phyloP scores from a whole-genome alignment of 2,329 filamentous ascomycete species.

The Tolypocladium endophyticum region DNA sequence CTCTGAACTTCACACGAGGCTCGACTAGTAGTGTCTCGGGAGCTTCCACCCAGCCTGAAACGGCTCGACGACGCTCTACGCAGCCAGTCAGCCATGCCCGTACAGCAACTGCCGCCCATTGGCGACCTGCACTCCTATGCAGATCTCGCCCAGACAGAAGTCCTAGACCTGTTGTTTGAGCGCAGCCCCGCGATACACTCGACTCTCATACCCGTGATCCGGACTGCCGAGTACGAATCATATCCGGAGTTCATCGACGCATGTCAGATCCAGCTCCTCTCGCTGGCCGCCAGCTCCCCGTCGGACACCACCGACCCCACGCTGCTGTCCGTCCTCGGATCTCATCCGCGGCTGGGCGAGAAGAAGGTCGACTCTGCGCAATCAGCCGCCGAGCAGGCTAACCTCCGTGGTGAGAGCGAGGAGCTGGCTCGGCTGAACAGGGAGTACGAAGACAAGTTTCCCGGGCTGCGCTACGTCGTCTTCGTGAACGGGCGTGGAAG shows the following conservation, averaged over 20 bases:
- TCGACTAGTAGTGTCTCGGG: not conserved
- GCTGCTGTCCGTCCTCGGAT: slow-evolving; percentile 63
- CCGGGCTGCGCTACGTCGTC: slow-evolving; percentile 77
- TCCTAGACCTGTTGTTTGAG: slow-evolving; percentile 77
- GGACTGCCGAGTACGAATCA: slow-evolving; percentile 42
- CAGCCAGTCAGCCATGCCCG: slow-evolving; percentile 8
- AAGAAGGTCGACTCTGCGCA: slow-evolving; percentile 74
- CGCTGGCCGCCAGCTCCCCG: slow-evolving; percentile 41
- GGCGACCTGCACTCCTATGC: slow-evolving; percentile 43
- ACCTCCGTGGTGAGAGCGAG: slow-evolving; percentile 51
- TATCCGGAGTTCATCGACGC: slow-evolving; percentile 62
- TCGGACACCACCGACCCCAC: slow-evolving; percentile 33
- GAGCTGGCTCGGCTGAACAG: slow-evolving; percentile 58
- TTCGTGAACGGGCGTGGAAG: slow-evolving; percentile 79
- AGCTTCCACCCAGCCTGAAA: not conserved
- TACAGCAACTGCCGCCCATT: slow-evolving; percentile 41
- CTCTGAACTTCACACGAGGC: not conserved
- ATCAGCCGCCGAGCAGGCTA: slow-evolving; percentile 72
- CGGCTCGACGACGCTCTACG: not conserved
- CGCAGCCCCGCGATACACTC: slow-evolving; percentile 65
- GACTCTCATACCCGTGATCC: slow-evolving; percentile 59
- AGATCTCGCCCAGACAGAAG: slow-evolving; percentile 39
- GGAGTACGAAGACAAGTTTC: slow-evolving; percentile 72
- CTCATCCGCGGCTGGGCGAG: slow-evolving; percentile 75
- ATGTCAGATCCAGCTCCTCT: slow-evolving; percentile 52